These are phyloP conservation scores for Penicillium diatomitis DNA, from an alignment of 495 filamentous ascomycete genomes.

Conservation along the genomic window DNA sequence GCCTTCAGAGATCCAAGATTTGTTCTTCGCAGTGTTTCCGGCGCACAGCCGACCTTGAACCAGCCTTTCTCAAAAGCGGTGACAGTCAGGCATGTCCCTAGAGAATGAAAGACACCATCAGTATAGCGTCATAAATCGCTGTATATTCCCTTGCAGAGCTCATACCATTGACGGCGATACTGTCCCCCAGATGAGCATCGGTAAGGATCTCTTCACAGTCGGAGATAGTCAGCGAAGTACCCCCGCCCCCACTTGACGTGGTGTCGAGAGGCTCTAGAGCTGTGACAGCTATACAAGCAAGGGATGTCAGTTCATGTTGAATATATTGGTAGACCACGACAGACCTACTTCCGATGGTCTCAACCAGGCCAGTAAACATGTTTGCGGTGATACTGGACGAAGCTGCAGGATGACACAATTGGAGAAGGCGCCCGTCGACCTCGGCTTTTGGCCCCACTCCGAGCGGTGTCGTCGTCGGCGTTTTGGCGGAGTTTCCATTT, in stretches of 20 bases:
- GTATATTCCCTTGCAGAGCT: too few species aligned
- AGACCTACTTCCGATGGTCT: conserved; percentile 78
- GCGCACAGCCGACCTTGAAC: conserved; percentile 93
- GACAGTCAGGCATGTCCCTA: conserved; percentile 82
- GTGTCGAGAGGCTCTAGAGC: conserved; percentile 71
- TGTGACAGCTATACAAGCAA: conserved; percentile 55
- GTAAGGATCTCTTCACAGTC: conserved; percentile 62
- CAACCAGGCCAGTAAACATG: conserved; percentile 98
- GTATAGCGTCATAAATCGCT: not conserved
- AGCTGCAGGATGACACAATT: conserved; percentile 6
- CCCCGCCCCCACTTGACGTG: conserved; percentile 56
- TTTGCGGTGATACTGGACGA: conserved; percentile 18
- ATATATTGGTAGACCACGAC: not conserved
- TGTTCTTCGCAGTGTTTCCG: conserved; percentile 92
- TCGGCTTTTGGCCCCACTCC: conserved; percentile 21
- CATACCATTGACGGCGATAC: conserved; percentile 79
- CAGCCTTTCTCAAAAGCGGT: conserved; percentile 57
- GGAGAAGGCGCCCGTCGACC: conserved; percentile 17
- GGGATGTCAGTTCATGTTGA: conserved; percentile 6
- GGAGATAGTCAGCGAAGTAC: conserved; percentile 84
- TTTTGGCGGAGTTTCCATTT: conserved; percentile 23
- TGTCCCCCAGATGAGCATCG: conserved; percentile 83
- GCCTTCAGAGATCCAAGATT: conserved; percentile 67
- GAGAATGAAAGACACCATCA: conserved; percentile 4
- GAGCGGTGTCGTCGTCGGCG: conserved; percentile 25